phyloP scores from a whole-genome alignment of 257 asterid species.

The Rubia yunnanensis region DNA sequence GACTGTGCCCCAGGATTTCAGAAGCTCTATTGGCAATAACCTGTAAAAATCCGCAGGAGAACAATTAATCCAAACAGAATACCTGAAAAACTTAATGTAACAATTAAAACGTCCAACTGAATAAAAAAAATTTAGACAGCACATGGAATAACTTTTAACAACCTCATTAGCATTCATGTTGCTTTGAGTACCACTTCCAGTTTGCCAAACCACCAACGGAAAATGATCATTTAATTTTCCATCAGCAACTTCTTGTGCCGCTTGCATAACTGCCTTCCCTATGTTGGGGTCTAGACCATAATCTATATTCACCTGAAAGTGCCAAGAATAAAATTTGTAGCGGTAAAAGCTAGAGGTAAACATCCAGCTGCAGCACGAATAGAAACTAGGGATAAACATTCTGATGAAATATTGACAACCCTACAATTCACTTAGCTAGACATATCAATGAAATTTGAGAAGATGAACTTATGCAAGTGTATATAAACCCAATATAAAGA shows the following conservation, averaged over 20 bases:
- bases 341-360: background rate
- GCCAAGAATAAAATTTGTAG: background rate
- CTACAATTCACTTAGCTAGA: background rate
- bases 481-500: background rate
- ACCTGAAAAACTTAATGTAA: background rate
- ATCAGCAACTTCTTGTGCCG: constrained; percentile 97
- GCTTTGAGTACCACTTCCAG: constrained; percentile 99
- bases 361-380: background rate
- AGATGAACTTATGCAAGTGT: background rate
- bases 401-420: background rate
- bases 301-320: constrained; percentile 73
- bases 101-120: background rate
- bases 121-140: background rate
- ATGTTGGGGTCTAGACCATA: constrained; percentile 92
- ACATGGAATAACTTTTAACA: constrained; percentile 12
- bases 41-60: constrained; percentile 29
- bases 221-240: constrained; percentile 91
- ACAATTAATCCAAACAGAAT: constrained; percentile 10
- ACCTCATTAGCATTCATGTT: constrained; percentile 99
- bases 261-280: constrained; percentile 92
- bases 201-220: constrained; percentile 98
- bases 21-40: constrained; percentile 98
- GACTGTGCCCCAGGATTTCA: constrained; percentile 90
- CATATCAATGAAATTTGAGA: background rate
- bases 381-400: background rate